A percentile compares a stretch with the other conserved stretches of the same genome.
These are phyloP conservation scores for Stephanodiscus minutulus DNA, from an alignment of 108 stramenopile species.

Conservation along the genomic window DNA sequence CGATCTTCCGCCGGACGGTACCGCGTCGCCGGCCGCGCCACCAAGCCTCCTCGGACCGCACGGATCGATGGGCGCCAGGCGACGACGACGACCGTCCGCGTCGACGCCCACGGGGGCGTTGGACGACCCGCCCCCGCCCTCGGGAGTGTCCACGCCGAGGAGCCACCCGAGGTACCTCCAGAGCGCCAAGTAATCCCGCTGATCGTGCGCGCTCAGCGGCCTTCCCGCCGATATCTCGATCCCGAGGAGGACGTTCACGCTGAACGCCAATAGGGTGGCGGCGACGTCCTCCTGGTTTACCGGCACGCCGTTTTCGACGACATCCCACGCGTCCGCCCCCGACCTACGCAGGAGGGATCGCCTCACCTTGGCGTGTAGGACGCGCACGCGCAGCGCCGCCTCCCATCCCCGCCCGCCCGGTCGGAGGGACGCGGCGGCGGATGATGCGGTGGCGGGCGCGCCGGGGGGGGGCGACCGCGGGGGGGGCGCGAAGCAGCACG, in stretches of 20 bases:
- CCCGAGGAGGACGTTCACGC: constrained; percentile 69
- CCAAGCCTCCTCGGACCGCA: constrained; percentile 61
- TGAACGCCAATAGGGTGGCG: constrained; percentile 80
- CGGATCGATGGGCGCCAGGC: constrained; percentile 71
- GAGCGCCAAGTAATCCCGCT: constrained; percentile 73
- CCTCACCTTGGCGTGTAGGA: constrained; percentile 84
- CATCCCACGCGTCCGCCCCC: constrained; percentile 55
- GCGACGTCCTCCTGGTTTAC: constrained; percentile 90
- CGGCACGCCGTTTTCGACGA: constrained; percentile 62
- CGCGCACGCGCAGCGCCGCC: constrained; percentile 68
- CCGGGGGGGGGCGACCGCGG: constrained; percentile 1
- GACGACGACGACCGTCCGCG: not conserved
- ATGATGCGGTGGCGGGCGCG: too few species aligned
- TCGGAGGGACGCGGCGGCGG: constrained; percentile 41
- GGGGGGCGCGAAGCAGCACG: constrained; percentile 47
- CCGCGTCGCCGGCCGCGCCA: not conserved
- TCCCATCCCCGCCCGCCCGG: constrained; percentile 77
- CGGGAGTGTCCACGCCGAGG: constrained; percentile 63
- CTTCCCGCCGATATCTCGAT: constrained; percentile 66
- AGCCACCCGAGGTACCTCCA: constrained; percentile 90
- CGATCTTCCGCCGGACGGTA: not conserved
- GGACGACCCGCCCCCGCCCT: constrained; percentile 34
- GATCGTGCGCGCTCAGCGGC: constrained; percentile 50
- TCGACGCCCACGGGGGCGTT: constrained; percentile 6
- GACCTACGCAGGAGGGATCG: constrained; percentile 44